These are phyloP conservation scores for Vitis cinerea DNA, from an alignment of 164 flowering plant genomes.

Conservation along the genomic window DNA sequence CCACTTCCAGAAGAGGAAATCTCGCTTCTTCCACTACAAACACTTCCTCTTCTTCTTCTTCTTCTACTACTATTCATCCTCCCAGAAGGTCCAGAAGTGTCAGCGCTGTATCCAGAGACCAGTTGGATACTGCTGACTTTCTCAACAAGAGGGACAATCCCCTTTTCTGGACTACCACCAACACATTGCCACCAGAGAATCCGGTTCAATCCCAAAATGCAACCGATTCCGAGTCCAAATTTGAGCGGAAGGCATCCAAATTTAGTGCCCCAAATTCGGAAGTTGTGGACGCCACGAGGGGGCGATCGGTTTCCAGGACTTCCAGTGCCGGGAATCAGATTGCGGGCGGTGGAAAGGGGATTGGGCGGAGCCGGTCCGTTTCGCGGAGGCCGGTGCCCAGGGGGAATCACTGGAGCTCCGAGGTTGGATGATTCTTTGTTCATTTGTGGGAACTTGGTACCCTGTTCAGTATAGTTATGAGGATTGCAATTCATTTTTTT, in stretches of 20 bases:
- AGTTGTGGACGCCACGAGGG: slow-evolving; percentile 39
- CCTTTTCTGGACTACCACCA: slow-evolving; percentile 38
- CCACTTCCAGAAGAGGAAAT: slow-evolving; percentile 51
- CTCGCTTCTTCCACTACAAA: background rate
- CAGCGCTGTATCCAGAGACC: slow-evolving; percentile 43
- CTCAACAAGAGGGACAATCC: slow-evolving; percentile 68
- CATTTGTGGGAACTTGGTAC: no score
- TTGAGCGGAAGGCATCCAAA: background rate
- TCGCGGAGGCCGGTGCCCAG: slow-evolving; percentile 43
- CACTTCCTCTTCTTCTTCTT: slow-evolving; percentile 11
- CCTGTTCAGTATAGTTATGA: no score
- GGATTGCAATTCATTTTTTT: no score
- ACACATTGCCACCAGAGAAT: slow-evolving; percentile 22
- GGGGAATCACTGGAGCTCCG: slow-evolving; percentile 30
- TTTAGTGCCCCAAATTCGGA: background rate
- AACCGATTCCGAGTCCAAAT: background rate
- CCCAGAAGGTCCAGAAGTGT: slow-evolving; percentile 66
- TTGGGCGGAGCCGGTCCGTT: slow-evolving; percentile 50
- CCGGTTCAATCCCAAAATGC: no score
- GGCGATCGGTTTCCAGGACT: slow-evolving; percentile 51
- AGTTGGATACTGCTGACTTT: slow-evolving; percentile 29
- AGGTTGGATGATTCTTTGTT: slow-evolving; percentile 28
- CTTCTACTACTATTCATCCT: slow-evolving; percentile 3
- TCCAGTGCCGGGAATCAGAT: slow-evolving; percentile 9
- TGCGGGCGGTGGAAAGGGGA: slow-evolving; percentile 21